Conservation (phyloP, 192 early-diverging fungal species). For the Coemansia sp. region DNA sequence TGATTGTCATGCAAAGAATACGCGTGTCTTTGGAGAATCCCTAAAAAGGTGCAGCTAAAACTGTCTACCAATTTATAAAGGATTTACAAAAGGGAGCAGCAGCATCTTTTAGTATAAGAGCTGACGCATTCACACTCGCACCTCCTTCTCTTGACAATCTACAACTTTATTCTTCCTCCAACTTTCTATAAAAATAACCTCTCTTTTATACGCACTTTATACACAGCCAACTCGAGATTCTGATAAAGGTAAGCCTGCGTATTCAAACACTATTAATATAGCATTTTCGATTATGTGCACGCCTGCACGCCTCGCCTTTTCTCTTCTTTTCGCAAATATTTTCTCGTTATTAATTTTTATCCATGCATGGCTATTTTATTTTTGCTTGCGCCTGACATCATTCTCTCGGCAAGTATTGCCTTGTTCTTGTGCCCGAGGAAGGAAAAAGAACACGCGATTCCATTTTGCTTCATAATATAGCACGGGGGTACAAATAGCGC, state of each 20-base stretch:
- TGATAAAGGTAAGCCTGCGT: background rate
- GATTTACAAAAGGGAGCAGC: background rate
- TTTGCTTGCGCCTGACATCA: background rate
- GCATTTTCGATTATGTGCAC: slow-evolving; percentile 9
- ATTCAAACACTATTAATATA: background rate
- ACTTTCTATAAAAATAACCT: background rate
- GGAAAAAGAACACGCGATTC: background rate
- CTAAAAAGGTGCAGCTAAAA: background rate
- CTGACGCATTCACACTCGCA: background rate
- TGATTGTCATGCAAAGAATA: background rate
- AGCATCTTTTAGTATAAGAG: background rate
- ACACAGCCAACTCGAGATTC: background rate
- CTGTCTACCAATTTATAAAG: background rate
- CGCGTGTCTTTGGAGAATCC: background rate
- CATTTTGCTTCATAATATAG: background rate
- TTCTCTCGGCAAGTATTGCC: background rate
- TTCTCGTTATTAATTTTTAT: background rate
- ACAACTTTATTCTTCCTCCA: background rate
- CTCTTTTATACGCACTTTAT: background rate
- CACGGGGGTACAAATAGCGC: too few species aligned
- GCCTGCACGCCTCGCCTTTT: background rate
- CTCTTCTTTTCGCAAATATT: background rate
- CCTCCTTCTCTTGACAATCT: background rate
- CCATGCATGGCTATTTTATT: background rate
- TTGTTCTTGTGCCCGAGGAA: too few species aligned